phyloP scores from a whole-genome alignment of 768 basidiomycete species.

The Termitomyces sp. region DNA sequence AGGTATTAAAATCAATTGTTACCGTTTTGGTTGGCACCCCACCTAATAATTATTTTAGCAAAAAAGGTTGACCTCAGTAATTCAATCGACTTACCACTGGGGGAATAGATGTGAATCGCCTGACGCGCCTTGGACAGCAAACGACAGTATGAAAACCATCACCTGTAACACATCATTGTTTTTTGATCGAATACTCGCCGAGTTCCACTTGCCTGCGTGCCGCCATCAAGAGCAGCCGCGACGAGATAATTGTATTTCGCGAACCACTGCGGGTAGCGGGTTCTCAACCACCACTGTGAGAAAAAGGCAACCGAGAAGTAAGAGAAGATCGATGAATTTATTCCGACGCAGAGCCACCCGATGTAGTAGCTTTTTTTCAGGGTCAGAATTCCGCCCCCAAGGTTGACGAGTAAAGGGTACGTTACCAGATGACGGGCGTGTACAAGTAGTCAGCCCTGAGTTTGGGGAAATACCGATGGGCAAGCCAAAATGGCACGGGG shows the following conservation, averaged over 20 bases:
- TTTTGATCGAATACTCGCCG: not conserved
- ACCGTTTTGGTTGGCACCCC: constrained; percentile 52
- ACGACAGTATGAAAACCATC: constrained; percentile 49
- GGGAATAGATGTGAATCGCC: constrained; percentile 47
- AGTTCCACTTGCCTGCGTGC: constrained; percentile 23
- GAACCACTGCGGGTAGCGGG: constrained; percentile 43
- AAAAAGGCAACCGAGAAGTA: constrained; percentile 39
- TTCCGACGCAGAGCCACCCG: constrained; percentile 45
- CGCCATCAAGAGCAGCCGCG: constrained; percentile 32
- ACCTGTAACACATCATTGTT: constrained; percentile 32
- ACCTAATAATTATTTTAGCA: constrained; percentile 20
- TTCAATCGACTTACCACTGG: constrained; percentile 29
- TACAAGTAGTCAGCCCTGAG: constrained; percentile 41
- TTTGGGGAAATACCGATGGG: constrained; percentile 39
- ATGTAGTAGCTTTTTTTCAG: constrained; percentile 33
- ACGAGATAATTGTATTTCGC: constrained; percentile 37
- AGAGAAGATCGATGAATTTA: constrained; percentile 37
- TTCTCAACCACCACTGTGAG: constrained; percentile 45
- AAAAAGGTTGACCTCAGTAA: no score
- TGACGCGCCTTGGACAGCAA: constrained; percentile 48
- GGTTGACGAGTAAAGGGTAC: not conserved
- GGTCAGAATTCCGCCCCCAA: not conserved
- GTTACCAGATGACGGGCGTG: constrained; percentile 40
- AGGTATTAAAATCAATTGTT: constrained; percentile 16
- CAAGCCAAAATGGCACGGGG: constrained; percentile 50